Base-by-base conservation (phyloP, 2,329 filamentous ascomycete genomes). In the Penicillium sp. region DNA sequence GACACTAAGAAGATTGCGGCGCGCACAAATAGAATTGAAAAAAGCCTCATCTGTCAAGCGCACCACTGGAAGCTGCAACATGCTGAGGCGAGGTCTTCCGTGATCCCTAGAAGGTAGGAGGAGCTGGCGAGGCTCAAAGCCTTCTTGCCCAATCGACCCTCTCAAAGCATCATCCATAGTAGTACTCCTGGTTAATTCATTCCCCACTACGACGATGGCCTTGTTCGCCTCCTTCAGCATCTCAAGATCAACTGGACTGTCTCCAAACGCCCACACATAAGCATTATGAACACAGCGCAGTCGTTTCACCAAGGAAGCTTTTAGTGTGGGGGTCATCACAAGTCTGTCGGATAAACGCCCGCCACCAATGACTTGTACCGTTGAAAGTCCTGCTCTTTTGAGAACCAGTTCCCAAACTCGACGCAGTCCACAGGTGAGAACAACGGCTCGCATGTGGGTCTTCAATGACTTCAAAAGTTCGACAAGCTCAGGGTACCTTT, bases 241-340 rank as follows among this genome's bases (percentile, higher is more conserved):
- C 0, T 73, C 69, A 19, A 88, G 39, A 61, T 88, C 86, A 7
- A 87, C 58, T 0, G 76, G 76, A 61, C 85, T 85, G 62, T 88
- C 85, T n/a, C 85, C 85, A 62, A 88, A 85, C 0, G 83, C 85
- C 67, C 75, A 80, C 19, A 87, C 80, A 39, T 77, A 68, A 27
- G 77, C 45, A 16, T 23, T 23, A 14, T 45, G 23, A 23, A 16
- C 10, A 8, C 14, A 23, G 10, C 23, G 43, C 19, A 45, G 13
- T 3, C n/a, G 23, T 26, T 27, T 45, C 10, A 45, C 43, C 23
- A 45, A 23, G 3, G 14, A 16, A 7, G 19, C 43, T 27, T 45
- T 45, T 10, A 27, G 43, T 16, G 9, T 7, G 7, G 43, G 43
- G 16, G 43, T 45, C 43, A 45, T 26, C 3, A 45, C 43, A 16